A percentile compares a stretch with the other conserved stretches of the same genome.
Evolutionary conservation across 352 stramenopile species (phyloP).

Genomic region (Phytopythium helicoides): DNA sequence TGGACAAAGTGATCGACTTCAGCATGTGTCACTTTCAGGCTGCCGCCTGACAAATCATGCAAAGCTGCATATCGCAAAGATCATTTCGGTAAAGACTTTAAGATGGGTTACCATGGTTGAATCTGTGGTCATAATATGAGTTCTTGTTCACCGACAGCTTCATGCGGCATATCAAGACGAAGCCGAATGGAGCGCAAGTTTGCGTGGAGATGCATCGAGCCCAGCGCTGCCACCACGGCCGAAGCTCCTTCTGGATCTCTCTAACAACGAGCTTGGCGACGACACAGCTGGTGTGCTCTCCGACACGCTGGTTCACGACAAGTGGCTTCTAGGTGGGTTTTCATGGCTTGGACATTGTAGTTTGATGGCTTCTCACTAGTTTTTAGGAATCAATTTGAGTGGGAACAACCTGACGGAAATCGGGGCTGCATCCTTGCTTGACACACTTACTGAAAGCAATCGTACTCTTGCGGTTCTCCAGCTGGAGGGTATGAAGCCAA

Average conservation of each 20-base stretch:
- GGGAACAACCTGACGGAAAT: constrained; percentile 34
- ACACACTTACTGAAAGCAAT: constrained; percentile 44
- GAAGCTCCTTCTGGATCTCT: constrained; percentile 47
- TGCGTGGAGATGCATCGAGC: constrained; percentile 30
- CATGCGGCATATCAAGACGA: constrained; percentile 54
- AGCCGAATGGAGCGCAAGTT: constrained; percentile 49
- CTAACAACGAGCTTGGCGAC: constrained; percentile 43
- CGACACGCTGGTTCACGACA: constrained; percentile 60
- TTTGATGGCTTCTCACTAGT: neutral
- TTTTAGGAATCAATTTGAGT: constrained; percentile 42
- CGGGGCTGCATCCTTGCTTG: constrained; percentile 22
- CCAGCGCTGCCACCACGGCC: constrained; percentile 7
- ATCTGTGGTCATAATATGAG: too few relatives aligned
- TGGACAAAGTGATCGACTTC: constrained; percentile 33
- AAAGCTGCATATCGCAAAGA: constrained; percentile 52
- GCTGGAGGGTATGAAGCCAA: constrained; percentile 22
- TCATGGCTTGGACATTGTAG: neutral
- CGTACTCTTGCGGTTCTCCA: constrained; percentile 41
- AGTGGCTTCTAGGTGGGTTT: constrained; percentile 50
- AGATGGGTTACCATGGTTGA: neutral
- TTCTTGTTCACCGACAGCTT: constrained; percentile 20
- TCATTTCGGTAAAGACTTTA: constrained; percentile 35
- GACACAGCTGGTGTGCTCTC: constrained; percentile 31
- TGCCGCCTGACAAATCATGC: constrained; percentile 51
- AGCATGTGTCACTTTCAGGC: constrained; percentile 38